These are phyloP conservation scores for Podospora comata DNA, from an alignment of 495 filamentous ascomycete species.

Conservation along the genomic window DNA sequence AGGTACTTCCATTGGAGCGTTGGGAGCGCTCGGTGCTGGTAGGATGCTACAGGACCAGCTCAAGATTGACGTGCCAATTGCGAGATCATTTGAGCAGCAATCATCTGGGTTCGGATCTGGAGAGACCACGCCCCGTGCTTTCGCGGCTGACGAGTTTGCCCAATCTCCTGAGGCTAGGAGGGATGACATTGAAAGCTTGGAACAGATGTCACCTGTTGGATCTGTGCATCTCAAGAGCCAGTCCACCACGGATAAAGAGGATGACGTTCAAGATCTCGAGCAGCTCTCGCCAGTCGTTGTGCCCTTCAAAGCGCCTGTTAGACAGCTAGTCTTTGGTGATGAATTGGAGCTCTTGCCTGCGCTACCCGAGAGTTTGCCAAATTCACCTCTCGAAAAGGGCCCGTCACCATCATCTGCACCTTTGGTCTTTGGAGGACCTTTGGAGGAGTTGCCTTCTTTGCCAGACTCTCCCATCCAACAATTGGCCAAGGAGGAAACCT, in stretches of 20 bases:
- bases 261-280: not conserved
- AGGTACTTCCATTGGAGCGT: not conserved
- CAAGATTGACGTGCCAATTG: slow-evolving; percentile 26
- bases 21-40: not conserved
- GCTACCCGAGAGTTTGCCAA: slow-evolving; percentile 1
- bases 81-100: not conserved
- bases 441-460: not conserved
- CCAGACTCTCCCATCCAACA: not conserved
- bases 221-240: not conserved
- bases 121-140: not conserved
- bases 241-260: not conserved
- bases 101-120: not conserved
- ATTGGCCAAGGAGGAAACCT: not conserved
- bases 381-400: not conserved
- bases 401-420: not conserved
- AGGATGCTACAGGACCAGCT: not conserved
- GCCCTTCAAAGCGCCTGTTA: not conserved
- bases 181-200: not conserved
- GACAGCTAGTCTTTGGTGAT: not conserved
- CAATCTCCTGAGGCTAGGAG: not conserved
- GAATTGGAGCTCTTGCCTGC: slow-evolving; percentile 8
- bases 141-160: not conserved
- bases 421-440: not conserved
- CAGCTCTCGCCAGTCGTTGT: not conserved
- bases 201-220: not conserved